Base-by-base conservation (phyloP, 2,329 filamentous ascomycete genomes). In the Diplodia corticola region DNA sequence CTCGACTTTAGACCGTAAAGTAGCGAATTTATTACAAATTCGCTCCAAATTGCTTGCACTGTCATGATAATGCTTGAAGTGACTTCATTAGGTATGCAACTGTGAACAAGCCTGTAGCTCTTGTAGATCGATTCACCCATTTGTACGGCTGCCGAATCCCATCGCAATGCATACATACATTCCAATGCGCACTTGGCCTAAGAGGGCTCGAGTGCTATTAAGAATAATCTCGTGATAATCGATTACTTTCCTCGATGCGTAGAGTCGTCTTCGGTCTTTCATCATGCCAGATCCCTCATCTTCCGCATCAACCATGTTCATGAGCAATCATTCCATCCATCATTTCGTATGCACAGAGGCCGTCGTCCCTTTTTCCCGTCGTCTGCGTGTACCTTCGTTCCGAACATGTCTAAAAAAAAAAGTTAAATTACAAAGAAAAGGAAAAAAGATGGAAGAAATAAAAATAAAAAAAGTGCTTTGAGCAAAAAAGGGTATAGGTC, bases 301-400 rank as follows among this genome's bases (percentile, higher is more conserved):
- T 48, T 46, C 15, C 37, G n/a, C 40, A 48, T 15, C 22, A 57
- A 26, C 4, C 10, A 15, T 9, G n/a, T 5, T 20, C 20, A 20
- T 46, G 22, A 57, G 35, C 22, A 26, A 44, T 26, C 35, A 24
- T 44, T 54, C 51, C 15, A 57, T n/a, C 53, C 57, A 50, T 61
- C 57, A 49, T 35, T 49, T 61, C 57, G 57, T 61, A 61, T 61
- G 57, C 48, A 46, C 57, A 61, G 22, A n/a, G 44, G 40, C n/a
- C 3, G 9, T 44, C 35, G 4, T 20, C n/a, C 12, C 33, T 35
- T 35, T 35, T 35, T 9, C 22, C 44, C 28, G 50, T 60, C 37
- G 22, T 26, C 22, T 33, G 17, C 26, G 40, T 49, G 33, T 49
- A 61, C 28, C 7, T 60, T 61, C 57, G 57, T 61, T 61, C 30